A percentile compares a stretch with the other conserved stretches of the same genome.
Evolutionary conservation across 331 rosid genomes (phyloP).

Genomic region (Acacia pycnantha): DNA sequence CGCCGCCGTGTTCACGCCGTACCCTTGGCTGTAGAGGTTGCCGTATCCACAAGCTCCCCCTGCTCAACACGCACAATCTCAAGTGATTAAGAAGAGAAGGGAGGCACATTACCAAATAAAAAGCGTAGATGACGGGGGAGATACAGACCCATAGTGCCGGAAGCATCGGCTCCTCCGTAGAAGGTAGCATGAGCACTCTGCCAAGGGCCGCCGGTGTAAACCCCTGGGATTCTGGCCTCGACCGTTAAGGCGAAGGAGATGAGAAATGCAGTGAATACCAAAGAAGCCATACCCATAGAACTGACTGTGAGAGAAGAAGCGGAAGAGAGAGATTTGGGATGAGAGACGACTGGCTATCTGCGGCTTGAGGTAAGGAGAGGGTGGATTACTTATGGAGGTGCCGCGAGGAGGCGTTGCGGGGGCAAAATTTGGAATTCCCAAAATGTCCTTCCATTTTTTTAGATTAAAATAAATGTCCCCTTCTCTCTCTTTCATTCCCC

Average conservation of each 20-base stretch:
- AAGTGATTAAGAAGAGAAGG: too few relatives aligned
- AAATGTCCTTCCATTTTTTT: not conserved
- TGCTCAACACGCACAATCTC: not conserved
- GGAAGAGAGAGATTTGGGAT: not conserved
- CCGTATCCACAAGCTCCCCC: slow-evolving; percentile 80
- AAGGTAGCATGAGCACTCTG: slow-evolving; percentile 50
- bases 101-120: not conserved
- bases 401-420: not conserved
- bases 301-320: not conserved
- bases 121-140: not conserved
- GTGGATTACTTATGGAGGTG: slow-evolving; percentile 44
- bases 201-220: slow-evolving; percentile 42
- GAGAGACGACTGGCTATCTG: slow-evolving; percentile 3
- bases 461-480: not conserved
- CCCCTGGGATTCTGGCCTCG: slow-evolving; percentile 46
- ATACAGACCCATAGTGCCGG: slow-evolving; percentile 53
- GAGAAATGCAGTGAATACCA: slow-evolving; percentile 5
- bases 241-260: slow-evolving; percentile 27
- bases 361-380: not conserved
- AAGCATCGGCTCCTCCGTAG: slow-evolving; percentile 57
- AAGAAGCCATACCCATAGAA: too few relatives aligned
- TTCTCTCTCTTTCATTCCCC: not conserved
- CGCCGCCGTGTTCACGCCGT: slow-evolving; percentile 69
- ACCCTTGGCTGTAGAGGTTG: slow-evolving; percentile 66
- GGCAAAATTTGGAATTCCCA: slow-evolving; percentile 20